Percentiles rank a stretch among this genome's conserved stretches.
Conservation (phyloP, 2,329 filamentous ascomycete genomes). For the Daldinia eschscholtzii region DNA sequence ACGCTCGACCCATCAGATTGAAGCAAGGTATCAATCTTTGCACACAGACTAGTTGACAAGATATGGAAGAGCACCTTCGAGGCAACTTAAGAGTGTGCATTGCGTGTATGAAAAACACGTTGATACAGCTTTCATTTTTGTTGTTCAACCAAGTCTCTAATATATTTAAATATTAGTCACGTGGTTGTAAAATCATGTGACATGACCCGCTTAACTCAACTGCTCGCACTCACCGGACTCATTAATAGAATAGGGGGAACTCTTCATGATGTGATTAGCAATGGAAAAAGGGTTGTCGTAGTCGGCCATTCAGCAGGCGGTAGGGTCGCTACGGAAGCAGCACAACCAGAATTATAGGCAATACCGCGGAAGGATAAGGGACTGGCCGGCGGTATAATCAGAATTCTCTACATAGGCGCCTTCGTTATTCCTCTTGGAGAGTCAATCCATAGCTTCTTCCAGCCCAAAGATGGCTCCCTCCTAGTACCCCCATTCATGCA, state of each 20-base stretch:
- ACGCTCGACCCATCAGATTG: conserved; percentile 62
- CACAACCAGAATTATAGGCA: neutral
- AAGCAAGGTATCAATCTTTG: conserved; percentile 75
- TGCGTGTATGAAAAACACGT: conserved; percentile 12
- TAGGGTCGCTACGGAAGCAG: neutral
- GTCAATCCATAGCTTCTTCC: neutral
- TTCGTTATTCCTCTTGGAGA: neutral
- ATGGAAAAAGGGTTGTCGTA: neutral
- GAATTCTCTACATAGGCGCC: neutral
- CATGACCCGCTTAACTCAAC: neutral
- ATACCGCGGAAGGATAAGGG: neutral
- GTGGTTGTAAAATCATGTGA: conserved; percentile 35
- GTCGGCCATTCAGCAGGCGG: neutral
- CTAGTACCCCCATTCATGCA: neutral
- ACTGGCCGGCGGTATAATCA: neutral
- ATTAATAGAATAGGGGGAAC: neutral
- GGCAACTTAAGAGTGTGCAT: conserved; percentile 98
- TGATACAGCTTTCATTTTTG: neutral
- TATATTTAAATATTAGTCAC: neutral
- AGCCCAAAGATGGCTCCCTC: neutral
- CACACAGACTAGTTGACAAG: conserved; percentile 97
- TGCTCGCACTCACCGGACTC: no score
- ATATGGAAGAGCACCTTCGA: conserved; percentile 80
- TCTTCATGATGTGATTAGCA: neutral
- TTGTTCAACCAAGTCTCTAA: neutral